Percentiles rank a stretch among this genome's conserved stretches.
Evolutionary conservation across 2,329 filamentous ascomycete species (phyloP).

Genomic region (Aschersonia sp.): DNA sequence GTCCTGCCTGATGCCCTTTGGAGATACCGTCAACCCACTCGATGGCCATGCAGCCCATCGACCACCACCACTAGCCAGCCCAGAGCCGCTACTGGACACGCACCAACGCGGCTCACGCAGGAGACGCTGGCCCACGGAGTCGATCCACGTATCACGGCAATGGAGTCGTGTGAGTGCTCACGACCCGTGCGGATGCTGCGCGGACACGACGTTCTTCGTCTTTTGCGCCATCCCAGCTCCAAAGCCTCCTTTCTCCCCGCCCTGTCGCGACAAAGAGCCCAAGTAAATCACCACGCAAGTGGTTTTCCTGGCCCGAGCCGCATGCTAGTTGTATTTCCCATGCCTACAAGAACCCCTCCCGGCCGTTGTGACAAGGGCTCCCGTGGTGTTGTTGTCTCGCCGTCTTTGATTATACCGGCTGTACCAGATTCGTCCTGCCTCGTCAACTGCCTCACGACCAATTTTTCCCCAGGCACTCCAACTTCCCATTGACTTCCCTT

Average conservation of each 20-base stretch:
- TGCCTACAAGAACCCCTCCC: slow-evolving; percentile 5
- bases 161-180: slow-evolving; percentile 1
- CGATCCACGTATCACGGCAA: slow-evolving; percentile 3
- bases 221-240: not conserved
- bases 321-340: slow-evolving; percentile 1
- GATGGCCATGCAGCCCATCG: slow-evolving; percentile 6
- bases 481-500: not conserved
- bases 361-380: slow-evolving; percentile 1
- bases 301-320: slow-evolving; percentile 1
- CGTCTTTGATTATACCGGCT: not conserved
- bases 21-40: slow-evolving; percentile 7
- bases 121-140: slow-evolving; percentile 2
- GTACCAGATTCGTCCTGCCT: not conserved
- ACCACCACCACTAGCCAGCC: slow-evolving; percentile 4
- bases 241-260: not conserved
- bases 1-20: not conserved
- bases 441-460: not conserved
- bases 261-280: not conserved
- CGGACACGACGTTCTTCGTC: not conserved
- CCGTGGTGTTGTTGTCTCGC: not conserved
- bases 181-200: not conserved
- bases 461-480: not conserved
- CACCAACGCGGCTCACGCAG: slow-evolving; percentile 3
- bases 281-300: not conserved
- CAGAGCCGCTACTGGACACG: slow-evolving; percentile 1